Evolutionary conservation across 345 rosid genomes (phyloP).

Genomic region (Syzygium aromaticum): DNA sequence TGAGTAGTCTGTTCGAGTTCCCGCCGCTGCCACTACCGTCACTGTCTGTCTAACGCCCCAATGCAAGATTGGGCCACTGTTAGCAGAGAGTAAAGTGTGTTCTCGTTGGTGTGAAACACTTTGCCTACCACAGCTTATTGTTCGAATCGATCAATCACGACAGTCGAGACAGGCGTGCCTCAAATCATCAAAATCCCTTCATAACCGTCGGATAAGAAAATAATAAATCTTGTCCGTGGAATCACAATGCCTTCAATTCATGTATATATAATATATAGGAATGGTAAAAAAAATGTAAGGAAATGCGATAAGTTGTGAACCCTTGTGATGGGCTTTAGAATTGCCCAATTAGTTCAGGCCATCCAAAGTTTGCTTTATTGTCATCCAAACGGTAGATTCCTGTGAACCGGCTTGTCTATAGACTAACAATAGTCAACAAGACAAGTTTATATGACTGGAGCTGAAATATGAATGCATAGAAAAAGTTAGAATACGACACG

Average conservation of each 20-base stretch:
- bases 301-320: neutral
- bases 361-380: neutral
- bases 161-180: neutral
- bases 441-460: neutral
- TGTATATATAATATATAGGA: neutral
- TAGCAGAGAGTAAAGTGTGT: neutral
- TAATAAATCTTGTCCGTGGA: neutral
- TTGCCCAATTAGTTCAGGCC: neutral
- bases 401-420: neutral
- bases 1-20: neutral
- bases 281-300: neutral
- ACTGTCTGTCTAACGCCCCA: neutral
- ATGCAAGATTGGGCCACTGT: neutral
- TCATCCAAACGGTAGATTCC: neutral
- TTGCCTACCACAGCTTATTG: neutral
- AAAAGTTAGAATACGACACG: neutral
- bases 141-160: accelerated
- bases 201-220: neutral
- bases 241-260: neutral
- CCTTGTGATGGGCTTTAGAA: neutral
- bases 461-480: neutral
- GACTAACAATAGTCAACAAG: neutral
- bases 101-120: neutral
- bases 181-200: neutral
- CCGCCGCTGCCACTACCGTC: neutral